Evolutionary conservation across 495 filamentous ascomycete genomes (phyloP).

Genomic region (Apiosordaria backusii): DNA sequence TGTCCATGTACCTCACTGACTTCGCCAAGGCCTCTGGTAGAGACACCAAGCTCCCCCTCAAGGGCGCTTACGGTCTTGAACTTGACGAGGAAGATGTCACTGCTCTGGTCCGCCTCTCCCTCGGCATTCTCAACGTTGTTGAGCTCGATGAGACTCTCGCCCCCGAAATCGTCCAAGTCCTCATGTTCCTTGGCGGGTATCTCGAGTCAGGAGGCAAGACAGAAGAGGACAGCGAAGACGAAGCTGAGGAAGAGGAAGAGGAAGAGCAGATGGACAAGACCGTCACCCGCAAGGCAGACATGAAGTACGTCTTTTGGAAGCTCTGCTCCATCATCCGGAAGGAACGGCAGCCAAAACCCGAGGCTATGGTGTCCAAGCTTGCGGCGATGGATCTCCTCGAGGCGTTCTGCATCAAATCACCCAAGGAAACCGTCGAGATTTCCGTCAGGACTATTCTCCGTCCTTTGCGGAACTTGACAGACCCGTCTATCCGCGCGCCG

Average conservation of each 20-base stretch:
- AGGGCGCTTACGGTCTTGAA: slow-evolving; percentile 66
- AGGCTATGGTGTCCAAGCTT: slow-evolving; percentile 65
- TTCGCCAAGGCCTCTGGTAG: slow-evolving; percentile 60
- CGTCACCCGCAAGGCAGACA: slow-evolving; percentile 37
- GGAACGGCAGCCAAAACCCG: slow-evolving; percentile 63
- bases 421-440: slow-evolving; percentile 52
- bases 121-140: slow-evolving; percentile 63
- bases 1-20: slow-evolving; percentile 73
- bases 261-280: slow-evolving; percentile 45
- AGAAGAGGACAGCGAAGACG: slow-evolving; percentile 35
- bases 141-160: slow-evolving; percentile 63
- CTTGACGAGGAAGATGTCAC: slow-evolving; percentile 63
- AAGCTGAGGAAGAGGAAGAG: slow-evolving; percentile 39
- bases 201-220: slow-evolving; percentile 27
- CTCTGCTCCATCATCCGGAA: slow-evolving; percentile 73
- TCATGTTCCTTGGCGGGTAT: slow-evolving; percentile 61
- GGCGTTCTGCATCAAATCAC: slow-evolving; percentile 56
- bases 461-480: slow-evolving; percentile 79
- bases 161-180: slow-evolving; percentile 68
- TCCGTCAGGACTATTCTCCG: slow-evolving; percentile 66
- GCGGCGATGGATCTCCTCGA: slow-evolving; percentile 69
- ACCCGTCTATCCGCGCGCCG: slow-evolving; percentile 66
- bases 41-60: slow-evolving; percentile 56
- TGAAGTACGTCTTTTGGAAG: slow-evolving; percentile 71
- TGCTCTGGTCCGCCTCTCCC: slow-evolving; percentile 58